A percentile compares a stretch with the other conserved stretches of the same genome.
phyloP scores from a whole-genome alignment of 1,139 yeast species.

The Komagataea norvegica region DNA sequence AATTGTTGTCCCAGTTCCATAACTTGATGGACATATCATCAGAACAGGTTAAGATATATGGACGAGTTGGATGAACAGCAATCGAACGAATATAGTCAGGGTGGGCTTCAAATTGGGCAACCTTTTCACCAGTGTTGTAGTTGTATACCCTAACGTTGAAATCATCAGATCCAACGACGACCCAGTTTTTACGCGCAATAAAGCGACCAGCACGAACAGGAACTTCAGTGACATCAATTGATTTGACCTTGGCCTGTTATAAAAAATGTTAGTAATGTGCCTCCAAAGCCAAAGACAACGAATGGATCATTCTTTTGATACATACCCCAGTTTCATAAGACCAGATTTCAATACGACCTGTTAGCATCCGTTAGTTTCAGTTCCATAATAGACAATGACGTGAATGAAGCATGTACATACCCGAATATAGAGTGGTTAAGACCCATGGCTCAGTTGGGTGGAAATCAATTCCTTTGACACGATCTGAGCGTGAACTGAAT shows the following conservation, averaged over 20 bases:
- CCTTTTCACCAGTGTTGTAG: conserved; percentile 91
- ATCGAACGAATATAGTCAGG: conserved; percentile 93
- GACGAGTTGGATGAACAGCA: conserved; percentile 91
- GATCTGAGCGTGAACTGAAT: conserved; percentile 83
- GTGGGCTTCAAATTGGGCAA: conserved; percentile 94
- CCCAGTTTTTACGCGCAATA: conserved; percentile 95
- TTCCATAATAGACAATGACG: neutral
- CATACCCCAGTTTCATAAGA: conserved; percentile 70
- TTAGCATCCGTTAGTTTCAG: conserved; percentile 2
- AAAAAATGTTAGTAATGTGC: conserved; percentile 15
- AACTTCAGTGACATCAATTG: conserved; percentile 84
- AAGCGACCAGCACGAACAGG: conserved; percentile 96
- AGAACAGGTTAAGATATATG: conserved; percentile 81
- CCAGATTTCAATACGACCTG: conserved; percentile 77
- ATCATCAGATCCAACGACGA: conserved; percentile 94
- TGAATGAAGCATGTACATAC: conserved; percentile 33
- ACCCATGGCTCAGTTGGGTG: conserved; percentile 99
- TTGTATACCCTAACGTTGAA: conserved; percentile 89
- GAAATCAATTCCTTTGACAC: conserved; percentile 96
- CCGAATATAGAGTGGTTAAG: conserved; percentile 79
- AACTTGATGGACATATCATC: conserved; percentile 89
- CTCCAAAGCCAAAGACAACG: too few relatives aligned
- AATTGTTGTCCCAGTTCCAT: conserved; percentile 96
- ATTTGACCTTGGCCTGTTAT: conserved; percentile 50
- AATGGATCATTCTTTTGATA: too few relatives aligned